Percentiles rank a stretch among this genome's conserved stretches.
phyloP scores from a whole-genome alignment of 2,329 filamentous ascomycete species.

The Microcyclospora pomicola region DNA sequence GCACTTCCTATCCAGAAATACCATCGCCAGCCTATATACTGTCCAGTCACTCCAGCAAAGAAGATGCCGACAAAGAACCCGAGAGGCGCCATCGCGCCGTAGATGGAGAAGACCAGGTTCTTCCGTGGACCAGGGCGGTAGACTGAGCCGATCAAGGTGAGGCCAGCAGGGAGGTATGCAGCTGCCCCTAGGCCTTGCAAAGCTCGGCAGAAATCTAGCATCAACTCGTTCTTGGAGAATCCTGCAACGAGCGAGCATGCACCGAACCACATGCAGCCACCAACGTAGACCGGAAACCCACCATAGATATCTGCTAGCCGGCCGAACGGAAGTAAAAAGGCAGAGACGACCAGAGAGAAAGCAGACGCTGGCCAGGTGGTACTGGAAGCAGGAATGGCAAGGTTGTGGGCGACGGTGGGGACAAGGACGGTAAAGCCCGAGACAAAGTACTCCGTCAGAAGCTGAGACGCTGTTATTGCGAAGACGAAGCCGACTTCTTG shows the following conservation, averaged over 20 bases:
- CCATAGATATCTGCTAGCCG: slow-evolving; percentile 44
- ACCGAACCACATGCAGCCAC: slow-evolving; percentile 37
- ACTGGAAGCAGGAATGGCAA: slow-evolving; percentile 54
- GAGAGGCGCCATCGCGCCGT: slow-evolving; percentile 39
- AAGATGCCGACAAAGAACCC: slow-evolving; percentile 52
- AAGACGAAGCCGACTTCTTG: slow-evolving; percentile 51
- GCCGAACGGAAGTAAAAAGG: slow-evolving; percentile 36
- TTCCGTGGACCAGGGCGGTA: slow-evolving; percentile 25
- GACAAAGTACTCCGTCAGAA: slow-evolving; percentile 52
- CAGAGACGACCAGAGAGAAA: slow-evolving; percentile 36
- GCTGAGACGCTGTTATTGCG: slow-evolving; percentile 26
- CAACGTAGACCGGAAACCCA: slow-evolving; percentile 46
- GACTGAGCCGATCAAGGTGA: slow-evolving; percentile 21
- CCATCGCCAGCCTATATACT: slow-evolving; percentile 47
- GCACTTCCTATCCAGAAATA: slow-evolving; percentile 55
- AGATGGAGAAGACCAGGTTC: slow-evolving; percentile 25
- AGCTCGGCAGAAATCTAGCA: slow-evolving; percentile 24
- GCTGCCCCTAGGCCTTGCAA: slow-evolving; percentile 25
- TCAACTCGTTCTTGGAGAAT: slow-evolving; percentile 20
- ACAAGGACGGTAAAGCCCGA: slow-evolving; percentile 60
- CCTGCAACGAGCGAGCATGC: slow-evolving; percentile 22
- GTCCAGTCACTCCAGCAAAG: slow-evolving; percentile 44
- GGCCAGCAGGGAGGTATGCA: slow-evolving; percentile 21
- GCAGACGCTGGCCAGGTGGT: slow-evolving; percentile 40
- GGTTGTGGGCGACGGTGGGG: slow-evolving; percentile 46